Base-by-base conservation (phyloP, 768 basidiomycete genomes). In the Termitomyces sp. region DNA sequence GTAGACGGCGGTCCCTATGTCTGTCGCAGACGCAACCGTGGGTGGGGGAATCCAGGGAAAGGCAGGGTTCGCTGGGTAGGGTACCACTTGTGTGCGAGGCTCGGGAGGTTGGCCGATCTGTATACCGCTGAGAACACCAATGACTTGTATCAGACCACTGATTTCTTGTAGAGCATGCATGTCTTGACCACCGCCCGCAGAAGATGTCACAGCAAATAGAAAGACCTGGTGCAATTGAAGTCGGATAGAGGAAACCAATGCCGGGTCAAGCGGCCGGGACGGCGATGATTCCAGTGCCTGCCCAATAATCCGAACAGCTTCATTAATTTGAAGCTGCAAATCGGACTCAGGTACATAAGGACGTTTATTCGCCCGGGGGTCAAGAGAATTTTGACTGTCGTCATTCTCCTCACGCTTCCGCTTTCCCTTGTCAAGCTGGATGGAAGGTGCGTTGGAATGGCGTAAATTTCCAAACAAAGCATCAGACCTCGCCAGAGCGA, bases 101-200 rank as follows among this genome's bases (percentile, higher is more conserved):
- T 80, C 74, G 57, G 76, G 71, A 52, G 79, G 69, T 62, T 81
- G 77, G 7, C 81, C 76, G 56, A 93, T 92, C 66, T 86, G 89
- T 46, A 91, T 87, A 1, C 88, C 89, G 63, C 87, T 90, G 61
- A 93, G 81, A 38, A 92, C 88, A 20, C 90, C 90, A 48, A 93
- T 81, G 64, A 92, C 89, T 67, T 92, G 91, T 59, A 92, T 89
- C 56, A 93, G 79, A n/a, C 89, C 89, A 46, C 86, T 84, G 44
- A 92, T 83, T 71, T 93, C 91, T 69, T 90, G 89, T 1, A 92
- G 74, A 0, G 79, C 76, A 59, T 82, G 81, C 75, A 81, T 84
- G 55, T 81, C 81, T 52, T 73, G 75, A 35, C 83, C 86, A 32
- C 79, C 80, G 32, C 76, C 73, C 7, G 83, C 73, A 13, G 86